Evolutionary conservation across 805 yeast genomes (phyloP), one percentile per base, ranked within the genome.

Genomic region (Wickerhamomyces alni): DNA sequence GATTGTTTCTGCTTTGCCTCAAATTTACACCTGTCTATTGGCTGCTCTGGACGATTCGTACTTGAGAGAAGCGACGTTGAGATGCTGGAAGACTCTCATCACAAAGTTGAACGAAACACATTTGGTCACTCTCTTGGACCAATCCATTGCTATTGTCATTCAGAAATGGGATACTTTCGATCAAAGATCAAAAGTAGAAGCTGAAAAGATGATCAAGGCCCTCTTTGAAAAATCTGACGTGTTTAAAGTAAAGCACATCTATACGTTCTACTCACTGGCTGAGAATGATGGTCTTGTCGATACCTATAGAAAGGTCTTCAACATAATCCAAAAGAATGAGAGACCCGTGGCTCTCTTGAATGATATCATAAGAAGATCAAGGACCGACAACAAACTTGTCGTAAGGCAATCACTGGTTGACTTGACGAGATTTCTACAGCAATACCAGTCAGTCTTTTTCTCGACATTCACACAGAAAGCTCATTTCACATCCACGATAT

Each of bases 11-110:
- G 86, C 87, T 0, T 60, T 84, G 27, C 94, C 96, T 0, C 98
- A 89, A 55, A 75, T 91, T 5, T 82, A 87, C 43, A 83, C 95
- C 2, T 84, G 95, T 50, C 63, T 91, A 11, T 96, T 87, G 54
- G 79, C 88, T 1, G 81, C 91, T 0, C 60, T 89, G 17, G 88
- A 81, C 30, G 73, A 72, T 16, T 62, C 70, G 0, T 77, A 76
- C 18, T 68, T 88, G 12, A 81, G 81, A 43, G 63, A 64, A 13
- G 72, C 73, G 30, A 76, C 91, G 0, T 62, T 93, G 31, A 65
- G 70, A 35, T 82, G 93, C 40, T 81, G 96, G 82, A 67, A 70
- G 37, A 66, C 69, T 2, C 63, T 91, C 37, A 73, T 86, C 2
- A 63, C 69, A 15, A 67, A 66, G n/a, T 59, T 91, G 15, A 74